Evolutionary conservation across 2,329 filamentous ascomycete genomes (phyloP).

Genomic region (Arthrobotrys megalospora): DNA sequence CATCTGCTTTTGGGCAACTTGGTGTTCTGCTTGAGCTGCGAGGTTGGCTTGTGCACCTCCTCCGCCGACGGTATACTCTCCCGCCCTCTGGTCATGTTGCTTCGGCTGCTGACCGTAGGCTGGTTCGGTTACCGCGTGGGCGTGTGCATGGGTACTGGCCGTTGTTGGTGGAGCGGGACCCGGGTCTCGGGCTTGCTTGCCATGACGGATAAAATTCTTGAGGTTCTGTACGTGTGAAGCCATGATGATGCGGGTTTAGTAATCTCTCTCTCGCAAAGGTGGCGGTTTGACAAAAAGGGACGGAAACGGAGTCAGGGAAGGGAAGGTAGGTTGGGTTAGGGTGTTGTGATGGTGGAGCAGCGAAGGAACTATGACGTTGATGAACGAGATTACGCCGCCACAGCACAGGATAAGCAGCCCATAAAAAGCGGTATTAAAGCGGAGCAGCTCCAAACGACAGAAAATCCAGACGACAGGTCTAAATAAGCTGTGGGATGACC

Average conservation of each 20-base stretch:
- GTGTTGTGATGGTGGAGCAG: conserved; percentile 17
- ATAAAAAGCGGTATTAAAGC: conserved; percentile 1
- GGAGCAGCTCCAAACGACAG: not conserved
- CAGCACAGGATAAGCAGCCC: not conserved
- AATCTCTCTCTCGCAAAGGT: conserved; percentile 25
- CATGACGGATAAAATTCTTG: conserved; percentile 98
- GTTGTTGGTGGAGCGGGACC: conserved; percentile 74
- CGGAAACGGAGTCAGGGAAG: not conserved
- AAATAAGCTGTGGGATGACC: conserved; percentile 1
- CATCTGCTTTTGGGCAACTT: conserved; percentile 64
- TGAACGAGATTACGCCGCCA: conserved; percentile 5
- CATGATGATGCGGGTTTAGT: conserved; percentile 70
- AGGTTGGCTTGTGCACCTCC: conserved; percentile 75
- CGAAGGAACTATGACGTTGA: conserved; percentile 18
- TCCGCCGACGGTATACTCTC: conserved; percentile 76
- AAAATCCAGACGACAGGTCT: not conserved
- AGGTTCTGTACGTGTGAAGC: conserved; percentile 84
- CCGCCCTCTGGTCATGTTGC: conserved; percentile 72
- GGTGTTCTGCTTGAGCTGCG: conserved; percentile 78
- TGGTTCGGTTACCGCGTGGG: conserved; percentile 74
- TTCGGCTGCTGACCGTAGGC: conserved; percentile 65
- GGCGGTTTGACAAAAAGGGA: not conserved
- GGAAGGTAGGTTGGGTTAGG: not conserved
- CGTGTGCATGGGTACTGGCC: conserved; percentile 72
- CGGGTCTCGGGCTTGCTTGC: conserved; percentile 87